Evolutionary conservation across 148 eudicot genomes (phyloP).

Genomic region (Suaeda aralocaspica): DNA sequence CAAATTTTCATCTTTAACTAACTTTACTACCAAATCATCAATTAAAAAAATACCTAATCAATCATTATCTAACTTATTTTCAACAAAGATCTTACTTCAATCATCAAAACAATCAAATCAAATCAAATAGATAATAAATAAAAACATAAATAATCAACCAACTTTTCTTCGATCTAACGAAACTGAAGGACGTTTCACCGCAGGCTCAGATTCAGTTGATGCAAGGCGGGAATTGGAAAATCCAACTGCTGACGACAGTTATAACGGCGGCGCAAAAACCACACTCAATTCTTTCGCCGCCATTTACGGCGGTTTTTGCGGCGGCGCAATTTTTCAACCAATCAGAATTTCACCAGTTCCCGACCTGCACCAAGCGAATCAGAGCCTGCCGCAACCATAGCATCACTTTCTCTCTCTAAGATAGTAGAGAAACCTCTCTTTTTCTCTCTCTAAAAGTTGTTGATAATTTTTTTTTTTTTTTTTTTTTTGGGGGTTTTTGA

Average conservation of each 20-base stretch:
- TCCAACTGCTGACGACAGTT: neutral
- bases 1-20: too few species aligned
- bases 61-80: too few species aligned
- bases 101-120: too few species aligned
- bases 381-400: constrained; percentile 58
- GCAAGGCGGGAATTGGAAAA: constrained; percentile 61
- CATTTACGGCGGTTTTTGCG: neutral
- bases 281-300: neutral
- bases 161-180: neutral
- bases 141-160: too few species aligned
- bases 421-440: too few species aligned
- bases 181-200: constrained; percentile 18
- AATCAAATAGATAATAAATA: too few species aligned
- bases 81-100: too few species aligned
- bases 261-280: neutral
- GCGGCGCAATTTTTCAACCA: neutral
- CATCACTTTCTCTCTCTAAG: constrained; percentile 7
- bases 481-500: neutral
- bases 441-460: neutral
- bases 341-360: constrained; percentile 40
- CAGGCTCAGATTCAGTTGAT: constrained; percentile 71
- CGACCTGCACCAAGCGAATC: constrained; percentile 99
- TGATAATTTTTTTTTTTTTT: neutral
- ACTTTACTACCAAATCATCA: too few species aligned
- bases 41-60: too few species aligned